Evolutionary conservation across 2,329 filamentous ascomycete genomes (phyloP).

Genomic region (Xylariaceae sp.): DNA sequence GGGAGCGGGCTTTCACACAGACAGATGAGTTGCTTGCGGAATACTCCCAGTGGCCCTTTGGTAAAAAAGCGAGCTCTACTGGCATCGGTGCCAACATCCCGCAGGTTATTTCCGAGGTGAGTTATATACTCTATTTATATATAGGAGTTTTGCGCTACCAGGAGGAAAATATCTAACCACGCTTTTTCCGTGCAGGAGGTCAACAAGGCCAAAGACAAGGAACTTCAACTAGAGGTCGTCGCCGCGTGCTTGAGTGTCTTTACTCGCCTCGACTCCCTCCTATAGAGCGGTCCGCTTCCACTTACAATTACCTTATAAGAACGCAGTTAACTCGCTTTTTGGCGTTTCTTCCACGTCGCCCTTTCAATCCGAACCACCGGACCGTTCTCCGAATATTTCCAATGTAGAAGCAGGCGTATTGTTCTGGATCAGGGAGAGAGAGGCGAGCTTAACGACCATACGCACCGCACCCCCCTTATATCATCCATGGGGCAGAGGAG

Average conservation of each 20-base stretch:
- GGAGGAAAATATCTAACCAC: conserved; percentile 6
- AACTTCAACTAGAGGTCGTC: conserved; percentile 95
- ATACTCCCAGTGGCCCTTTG: conserved; percentile 98
- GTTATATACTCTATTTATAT: conserved; percentile 17
- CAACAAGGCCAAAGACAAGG: conserved; percentile 84
- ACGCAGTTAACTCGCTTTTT: conserved; percentile 10
- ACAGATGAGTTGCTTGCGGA: conserved; percentile 94
- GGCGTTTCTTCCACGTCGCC: conserved; percentile 1
- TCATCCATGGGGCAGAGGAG: conserved; percentile 2
- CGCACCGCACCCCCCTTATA: background rate
- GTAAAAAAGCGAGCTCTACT: conserved; percentile 74
- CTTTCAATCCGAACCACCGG: background rate
- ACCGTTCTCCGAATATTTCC: conserved; percentile 1
- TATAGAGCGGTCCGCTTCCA: conserved; percentile 55
- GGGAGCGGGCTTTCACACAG: conserved; percentile 93
- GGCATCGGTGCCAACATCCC: conserved; percentile 92
- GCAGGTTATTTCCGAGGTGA: conserved; percentile 76
- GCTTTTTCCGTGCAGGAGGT: conserved; percentile 62
- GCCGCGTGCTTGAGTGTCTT: conserved; percentile 97
- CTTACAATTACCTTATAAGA: background rate
- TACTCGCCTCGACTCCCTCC: conserved; percentile 91
- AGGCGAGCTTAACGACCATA: background rate
- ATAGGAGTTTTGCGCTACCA: too few species aligned
- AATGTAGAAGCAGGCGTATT: conserved; percentile 5
- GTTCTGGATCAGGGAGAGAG: conserved; percentile 10